A percentile compares a stretch with the other conserved stretches of the same genome.
These are phyloP conservation scores for Staphylotrichum tortipilum DNA, from an alignment of 495 filamentous ascomycete species.

Conservation along the genomic window DNA sequence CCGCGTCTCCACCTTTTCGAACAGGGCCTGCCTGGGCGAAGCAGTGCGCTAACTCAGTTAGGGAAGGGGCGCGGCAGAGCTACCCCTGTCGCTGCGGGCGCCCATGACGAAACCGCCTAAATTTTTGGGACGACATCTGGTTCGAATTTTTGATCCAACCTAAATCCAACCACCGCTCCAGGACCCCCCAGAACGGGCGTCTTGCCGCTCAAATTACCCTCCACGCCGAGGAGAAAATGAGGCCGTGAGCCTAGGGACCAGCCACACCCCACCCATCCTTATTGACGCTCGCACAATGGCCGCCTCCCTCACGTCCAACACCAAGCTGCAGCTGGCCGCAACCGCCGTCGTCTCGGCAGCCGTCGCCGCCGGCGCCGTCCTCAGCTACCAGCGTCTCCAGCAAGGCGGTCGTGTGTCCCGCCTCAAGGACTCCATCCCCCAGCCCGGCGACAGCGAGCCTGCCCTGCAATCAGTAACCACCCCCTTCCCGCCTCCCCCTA, in stretches of 20 bases:
- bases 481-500: background rate
- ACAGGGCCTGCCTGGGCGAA: background rate
- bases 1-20: too few species aligned
- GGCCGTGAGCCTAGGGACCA: too few species aligned
- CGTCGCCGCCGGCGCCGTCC: slow-evolving; percentile 61
- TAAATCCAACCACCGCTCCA: background rate
- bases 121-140: slow-evolving; percentile 2
- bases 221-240: background rate
- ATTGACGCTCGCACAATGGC: slow-evolving; percentile 24
- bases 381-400: slow-evolving; percentile 60
- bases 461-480: slow-evolving; percentile 23
- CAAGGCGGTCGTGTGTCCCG: slow-evolving; percentile 53
- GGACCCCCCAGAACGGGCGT: background rate
- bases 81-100: background rate
- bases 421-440: slow-evolving; percentile 67
- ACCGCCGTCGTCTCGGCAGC: slow-evolving; percentile 70
- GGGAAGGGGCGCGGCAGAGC: background rate
- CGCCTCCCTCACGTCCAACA: slow-evolving; percentile 29
- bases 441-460: slow-evolving; percentile 26
- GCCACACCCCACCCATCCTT: too few species aligned
- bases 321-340: slow-evolving; percentile 56
- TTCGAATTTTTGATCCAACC: background rate
- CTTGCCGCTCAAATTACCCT: background rate
- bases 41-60: background rate
- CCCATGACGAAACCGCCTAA: background rate